A percentile compares a stretch with the other conserved stretches of the same genome.
phyloP scores from a whole-genome alignment of 2,329 filamentous ascomycete species.

The Thielaviopsis cerberus region DNA sequence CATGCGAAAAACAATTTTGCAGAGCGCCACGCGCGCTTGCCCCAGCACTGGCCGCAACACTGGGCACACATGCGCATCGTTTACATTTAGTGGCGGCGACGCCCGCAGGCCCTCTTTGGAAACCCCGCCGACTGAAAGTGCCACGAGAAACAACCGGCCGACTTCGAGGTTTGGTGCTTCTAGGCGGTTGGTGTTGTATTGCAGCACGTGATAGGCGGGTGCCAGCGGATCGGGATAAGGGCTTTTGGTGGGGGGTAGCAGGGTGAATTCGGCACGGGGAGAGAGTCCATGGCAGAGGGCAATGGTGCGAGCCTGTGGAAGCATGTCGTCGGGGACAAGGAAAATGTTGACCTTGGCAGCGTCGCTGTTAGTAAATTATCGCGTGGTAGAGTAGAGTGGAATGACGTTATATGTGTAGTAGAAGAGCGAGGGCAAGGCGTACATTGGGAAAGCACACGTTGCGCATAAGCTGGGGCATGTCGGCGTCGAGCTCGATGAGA shows the following conservation, averaged over 20 bases:
- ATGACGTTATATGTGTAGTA: background rate
- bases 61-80: constrained; percentile 4
- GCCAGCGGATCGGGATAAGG: background rate
- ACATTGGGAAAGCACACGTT: constrained; percentile 10
- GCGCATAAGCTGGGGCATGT: constrained; percentile 8
- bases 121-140: constrained; percentile 4
- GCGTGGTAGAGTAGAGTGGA: background rate
- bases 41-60: constrained; percentile 1
- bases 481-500: constrained; percentile 7
- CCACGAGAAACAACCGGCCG: constrained; percentile 7
- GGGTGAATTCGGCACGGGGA: constrained; percentile 4
- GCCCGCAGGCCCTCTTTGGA: background rate
- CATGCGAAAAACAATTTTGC: constrained; percentile 3
- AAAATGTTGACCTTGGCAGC: constrained; percentile 4
- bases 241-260: background rate
- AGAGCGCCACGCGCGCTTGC: constrained; percentile 1
- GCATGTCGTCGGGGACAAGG: constrained; percentile 5
- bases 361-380: too few relatives aligned
- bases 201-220: background rate
- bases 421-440: background rate
- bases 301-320: constrained; percentile 3
- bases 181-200: constrained; percentile 10
- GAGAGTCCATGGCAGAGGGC: constrained; percentile 2
- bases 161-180: constrained; percentile 7
- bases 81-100: background rate